Conservation (phyloP, 2,329 filamentous ascomycete species). For the Trichoderma aggressivum region DNA sequence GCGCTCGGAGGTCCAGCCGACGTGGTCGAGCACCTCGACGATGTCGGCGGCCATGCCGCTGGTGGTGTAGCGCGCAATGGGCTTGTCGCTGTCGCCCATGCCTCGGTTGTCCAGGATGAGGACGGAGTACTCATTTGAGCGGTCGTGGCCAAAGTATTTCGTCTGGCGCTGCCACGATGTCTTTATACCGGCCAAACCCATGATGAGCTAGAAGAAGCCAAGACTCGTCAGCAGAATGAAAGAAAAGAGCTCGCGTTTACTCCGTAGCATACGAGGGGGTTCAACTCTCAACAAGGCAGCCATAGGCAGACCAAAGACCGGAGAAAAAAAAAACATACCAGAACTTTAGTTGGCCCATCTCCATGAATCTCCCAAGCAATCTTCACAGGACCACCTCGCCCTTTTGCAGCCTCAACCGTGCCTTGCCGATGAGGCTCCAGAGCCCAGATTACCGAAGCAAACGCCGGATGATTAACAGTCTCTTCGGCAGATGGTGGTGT, state of each 20-base stretch:
- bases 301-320: neutral
- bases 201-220: conserved; percentile 63
- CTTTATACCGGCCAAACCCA: conserved; percentile 70
- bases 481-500: conserved; percentile 50
- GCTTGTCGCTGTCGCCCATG: conserved; percentile 76
- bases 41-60: conserved; percentile 79
- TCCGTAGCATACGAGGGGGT: neutral
- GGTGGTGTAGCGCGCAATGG: conserved; percentile 73
- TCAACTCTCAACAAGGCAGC: neutral
- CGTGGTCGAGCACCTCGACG: conserved; percentile 64
- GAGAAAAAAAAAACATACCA: conserved; percentile 50
- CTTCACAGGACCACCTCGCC: conserved; percentile 70
- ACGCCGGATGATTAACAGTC: conserved; percentile 63
- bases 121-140: conserved; percentile 64
- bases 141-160: conserved; percentile 73
- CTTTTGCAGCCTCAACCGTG: conserved; percentile 60
- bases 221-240: neutral
- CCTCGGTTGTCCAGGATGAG: conserved; percentile 82
- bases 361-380: conserved; percentile 81
- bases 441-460: conserved; percentile 62
- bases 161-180: conserved; percentile 80
- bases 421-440: conserved; percentile 64
- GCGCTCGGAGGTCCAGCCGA: conserved; percentile 60
- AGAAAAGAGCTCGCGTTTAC: neutral
- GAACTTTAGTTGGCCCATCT: conserved; percentile 64